Conservation (phyloP, 2,329 filamentous ascomycete species). For the Microsporum audouinii region DNA sequence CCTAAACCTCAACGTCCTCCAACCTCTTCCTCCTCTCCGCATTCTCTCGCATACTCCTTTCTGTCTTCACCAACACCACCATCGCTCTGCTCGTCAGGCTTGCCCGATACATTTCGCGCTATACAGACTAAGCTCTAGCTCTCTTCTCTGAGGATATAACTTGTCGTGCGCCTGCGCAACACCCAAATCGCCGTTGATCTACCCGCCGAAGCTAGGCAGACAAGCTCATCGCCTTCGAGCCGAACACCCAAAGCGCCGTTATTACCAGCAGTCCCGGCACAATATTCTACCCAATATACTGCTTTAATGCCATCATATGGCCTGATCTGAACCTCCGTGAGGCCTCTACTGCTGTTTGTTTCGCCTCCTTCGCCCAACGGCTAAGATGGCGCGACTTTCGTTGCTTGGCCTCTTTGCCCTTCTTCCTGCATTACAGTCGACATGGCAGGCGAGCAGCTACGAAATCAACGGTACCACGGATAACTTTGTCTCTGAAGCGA, state of each 20-base stretch:
- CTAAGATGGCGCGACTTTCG: slow-evolving; percentile 11
- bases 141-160: too few species aligned
- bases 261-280: not conserved
- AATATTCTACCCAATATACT: not conserved
- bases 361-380: not conserved
- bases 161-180: not conserved
- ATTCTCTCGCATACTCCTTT: not conserved
- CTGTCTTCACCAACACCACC: not conserved
- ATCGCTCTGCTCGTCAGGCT: not conserved
- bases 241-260: not conserved
- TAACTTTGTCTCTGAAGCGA: slow-evolving; percentile 47
- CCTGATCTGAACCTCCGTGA: not conserved
- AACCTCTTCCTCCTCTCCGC: not conserved
- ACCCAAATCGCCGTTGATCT: not conserved
- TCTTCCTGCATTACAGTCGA: slow-evolving; percentile 18
- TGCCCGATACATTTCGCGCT: not conserved
- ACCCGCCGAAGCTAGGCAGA: not conserved
- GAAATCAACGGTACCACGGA: slow-evolving; percentile 46
- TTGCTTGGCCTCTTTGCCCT: slow-evolving; percentile 7
- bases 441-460: slow-evolving; percentile 20
- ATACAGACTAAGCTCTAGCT: not conserved
- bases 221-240: not conserved
- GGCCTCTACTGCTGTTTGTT: not conserved
- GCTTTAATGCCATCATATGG: not conserved
- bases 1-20: not conserved